Evolutionary conservation across 2,329 filamentous ascomycete species (phyloP).

Genomic region (Aureobasidium namibiae): DNA sequence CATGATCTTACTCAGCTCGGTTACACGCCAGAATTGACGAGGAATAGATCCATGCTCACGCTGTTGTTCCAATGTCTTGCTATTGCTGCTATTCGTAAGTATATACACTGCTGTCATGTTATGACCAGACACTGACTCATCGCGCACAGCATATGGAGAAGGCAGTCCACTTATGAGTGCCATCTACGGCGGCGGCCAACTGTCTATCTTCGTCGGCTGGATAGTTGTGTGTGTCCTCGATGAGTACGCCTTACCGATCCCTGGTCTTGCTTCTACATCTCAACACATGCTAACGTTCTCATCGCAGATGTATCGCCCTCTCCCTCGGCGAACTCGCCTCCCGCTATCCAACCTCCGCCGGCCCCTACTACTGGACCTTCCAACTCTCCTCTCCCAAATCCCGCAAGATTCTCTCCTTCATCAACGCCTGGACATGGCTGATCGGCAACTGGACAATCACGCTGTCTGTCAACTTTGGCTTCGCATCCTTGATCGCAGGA

Average conservation of each 20-base stretch:
- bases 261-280: background rate
- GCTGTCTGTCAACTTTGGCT: slow-evolving; percentile 67
- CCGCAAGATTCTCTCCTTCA: slow-evolving; percentile 50
- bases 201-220: slow-evolving; percentile 66
- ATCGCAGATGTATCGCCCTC: slow-evolving; percentile 46
- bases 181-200: slow-evolving; percentile 57
- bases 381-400: slow-evolving; percentile 51
- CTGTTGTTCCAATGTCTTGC: slow-evolving; percentile 54
- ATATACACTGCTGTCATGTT: background rate
- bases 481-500: slow-evolving; percentile 45
- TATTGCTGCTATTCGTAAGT: slow-evolving; percentile 47
- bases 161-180: slow-evolving; percentile 29
- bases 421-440: slow-evolving; percentile 66
- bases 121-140: background rate
- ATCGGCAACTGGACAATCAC: slow-evolving; percentile 76
- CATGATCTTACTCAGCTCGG: slow-evolving; percentile 26
- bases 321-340: slow-evolving; percentile 66
- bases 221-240: slow-evolving; percentile 58
- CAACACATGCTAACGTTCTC: background rate
- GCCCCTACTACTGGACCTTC: slow-evolving; percentile 70
- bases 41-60: slow-evolving; percentile 53
- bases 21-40: slow-evolving; percentile 49
- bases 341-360: slow-evolving; percentile 67
- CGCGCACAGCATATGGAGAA: slow-evolving; percentile 13
- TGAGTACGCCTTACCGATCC: slow-evolving; percentile 32